Evolutionary conservation across 73 alveolate species (phyloP).

Genomic region (Breviolum minutum): DNA sequence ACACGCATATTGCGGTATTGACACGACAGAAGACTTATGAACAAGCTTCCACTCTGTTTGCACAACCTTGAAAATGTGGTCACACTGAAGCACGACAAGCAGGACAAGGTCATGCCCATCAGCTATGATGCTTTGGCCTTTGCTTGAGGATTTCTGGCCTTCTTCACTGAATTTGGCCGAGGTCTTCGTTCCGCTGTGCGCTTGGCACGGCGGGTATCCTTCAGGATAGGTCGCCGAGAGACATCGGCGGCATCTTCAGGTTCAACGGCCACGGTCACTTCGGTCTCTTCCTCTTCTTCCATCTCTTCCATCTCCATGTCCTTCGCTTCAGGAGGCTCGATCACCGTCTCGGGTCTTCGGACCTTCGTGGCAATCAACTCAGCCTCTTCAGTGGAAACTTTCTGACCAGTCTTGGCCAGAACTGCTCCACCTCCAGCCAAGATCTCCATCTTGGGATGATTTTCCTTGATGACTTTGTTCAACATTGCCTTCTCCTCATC

Average conservation of each 20-base stretch:
- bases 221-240: conserved; percentile 64
- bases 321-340: neutral
- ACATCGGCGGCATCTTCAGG: conserved; percentile 70
- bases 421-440: conserved; percentile 88
- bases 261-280: neutral
- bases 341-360: conserved; percentile 44
- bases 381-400: conserved; percentile 80
- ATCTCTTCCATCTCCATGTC: neutral
- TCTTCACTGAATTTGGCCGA: conserved; percentile 88
- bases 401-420: conserved; percentile 69
- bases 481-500: conserved; percentile 76
- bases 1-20: conserved; percentile 67
- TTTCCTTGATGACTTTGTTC: conserved; percentile 83
- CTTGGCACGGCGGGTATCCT: conserved; percentile 92
- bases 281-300: neutral
- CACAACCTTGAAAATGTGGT: conserved; percentile 16
- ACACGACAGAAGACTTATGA: conserved; percentile 44
- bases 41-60: conserved; percentile 30
- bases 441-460: conserved; percentile 87
- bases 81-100: neutral
- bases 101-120: neutral
- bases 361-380: conserved; percentile 86
- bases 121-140: neutral
- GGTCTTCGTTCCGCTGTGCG: conserved; percentile 82
- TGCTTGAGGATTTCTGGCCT: conserved; percentile 78